Evolutionary conservation across 2,329 filamentous ascomycete genomes (phyloP).

Genomic region (Lanzia echinophila): DNA sequence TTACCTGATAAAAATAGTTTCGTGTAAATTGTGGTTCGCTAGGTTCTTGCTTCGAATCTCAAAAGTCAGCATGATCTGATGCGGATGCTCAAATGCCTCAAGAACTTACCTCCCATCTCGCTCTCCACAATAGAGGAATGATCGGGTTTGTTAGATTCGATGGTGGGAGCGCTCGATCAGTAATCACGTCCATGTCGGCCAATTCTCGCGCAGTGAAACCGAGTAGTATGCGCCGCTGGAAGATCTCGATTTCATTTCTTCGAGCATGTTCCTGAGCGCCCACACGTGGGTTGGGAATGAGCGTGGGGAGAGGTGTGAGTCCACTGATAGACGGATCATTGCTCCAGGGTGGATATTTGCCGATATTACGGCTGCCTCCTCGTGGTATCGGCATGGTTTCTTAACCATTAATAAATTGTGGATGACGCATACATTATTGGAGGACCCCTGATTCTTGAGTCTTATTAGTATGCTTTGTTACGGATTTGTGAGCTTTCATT

Average conservation of each 20-base stretch:
- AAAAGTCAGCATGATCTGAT: no score
- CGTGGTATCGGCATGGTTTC: no score
- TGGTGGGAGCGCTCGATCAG: constrained; percentile 8
- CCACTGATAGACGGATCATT: background rate
- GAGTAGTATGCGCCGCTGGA: constrained; percentile 7
- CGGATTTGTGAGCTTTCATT: no score
- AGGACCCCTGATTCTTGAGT: no score
- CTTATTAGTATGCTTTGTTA: no score
- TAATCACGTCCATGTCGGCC: constrained; percentile 16
- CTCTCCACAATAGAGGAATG: constrained; percentile 7
- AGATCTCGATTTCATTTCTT: background rate
- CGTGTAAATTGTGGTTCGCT: background rate
- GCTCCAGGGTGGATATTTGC: constrained; percentile 1
- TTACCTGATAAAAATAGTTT: constrained; percentile 12
- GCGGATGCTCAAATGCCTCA: no score
- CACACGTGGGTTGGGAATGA: background rate
- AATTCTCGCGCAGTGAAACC: constrained; percentile 16
- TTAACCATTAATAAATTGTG: no score
- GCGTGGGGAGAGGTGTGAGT: background rate
- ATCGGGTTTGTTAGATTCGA: constrained; percentile 12
- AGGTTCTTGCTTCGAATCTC: background rate
- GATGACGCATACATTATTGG: no score
- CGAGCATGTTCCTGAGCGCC: background rate
- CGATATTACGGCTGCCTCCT: background rate
- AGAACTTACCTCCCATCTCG: constrained; percentile 10